These are phyloP conservation scores for Centella asiatica DNA, from an alignment of 129 eudicot genomes.

Conservation along the genomic window DNA sequence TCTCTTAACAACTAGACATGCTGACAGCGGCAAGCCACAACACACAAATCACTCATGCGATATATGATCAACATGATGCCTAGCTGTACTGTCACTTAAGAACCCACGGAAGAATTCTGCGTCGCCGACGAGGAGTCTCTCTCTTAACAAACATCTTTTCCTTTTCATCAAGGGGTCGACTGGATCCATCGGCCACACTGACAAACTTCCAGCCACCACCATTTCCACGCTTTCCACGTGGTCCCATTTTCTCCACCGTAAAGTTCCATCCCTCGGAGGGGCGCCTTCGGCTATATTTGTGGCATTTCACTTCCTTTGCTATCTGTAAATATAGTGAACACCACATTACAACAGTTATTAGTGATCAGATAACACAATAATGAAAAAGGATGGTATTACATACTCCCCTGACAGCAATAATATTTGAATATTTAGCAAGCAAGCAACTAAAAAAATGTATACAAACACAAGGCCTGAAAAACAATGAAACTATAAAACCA, in stretches of 20 bases:
- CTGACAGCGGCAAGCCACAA: background rate
- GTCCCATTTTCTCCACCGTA: slow-evolving; percentile 68
- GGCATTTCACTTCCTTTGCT: slow-evolving; percentile 61
- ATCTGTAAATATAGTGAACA: slow-evolving; percentile 35
- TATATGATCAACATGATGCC: background rate
- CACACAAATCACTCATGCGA: background rate
- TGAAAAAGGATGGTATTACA: background rate
- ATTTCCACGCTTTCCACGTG: slow-evolving; percentile 72
- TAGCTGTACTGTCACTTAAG: too few relatives aligned
- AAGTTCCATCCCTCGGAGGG: slow-evolving; percentile 87
- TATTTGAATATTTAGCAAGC: background rate
- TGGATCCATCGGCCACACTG: slow-evolving; percentile 75
- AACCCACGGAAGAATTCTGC: slow-evolving; percentile 67
- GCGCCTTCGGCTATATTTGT: slow-evolving; percentile 81
- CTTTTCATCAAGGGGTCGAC: slow-evolving; percentile 62
- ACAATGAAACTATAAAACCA: background rate
- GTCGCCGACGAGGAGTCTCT: slow-evolving; percentile 84
- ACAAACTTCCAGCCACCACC: slow-evolving; percentile 94
- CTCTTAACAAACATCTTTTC: slow-evolving; percentile 85
- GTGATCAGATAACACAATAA: too few relatives aligned
- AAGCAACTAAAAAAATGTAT: background rate
- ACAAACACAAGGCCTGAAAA: background rate
- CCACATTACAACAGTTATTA: background rate
- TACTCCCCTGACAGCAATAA: too few relatives aligned
- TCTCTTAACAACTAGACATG: too few relatives aligned